Evolutionary conservation across 2,329 filamentous ascomycete species (phyloP).

Genomic region (Cercospora zeae-maydis): DNA sequence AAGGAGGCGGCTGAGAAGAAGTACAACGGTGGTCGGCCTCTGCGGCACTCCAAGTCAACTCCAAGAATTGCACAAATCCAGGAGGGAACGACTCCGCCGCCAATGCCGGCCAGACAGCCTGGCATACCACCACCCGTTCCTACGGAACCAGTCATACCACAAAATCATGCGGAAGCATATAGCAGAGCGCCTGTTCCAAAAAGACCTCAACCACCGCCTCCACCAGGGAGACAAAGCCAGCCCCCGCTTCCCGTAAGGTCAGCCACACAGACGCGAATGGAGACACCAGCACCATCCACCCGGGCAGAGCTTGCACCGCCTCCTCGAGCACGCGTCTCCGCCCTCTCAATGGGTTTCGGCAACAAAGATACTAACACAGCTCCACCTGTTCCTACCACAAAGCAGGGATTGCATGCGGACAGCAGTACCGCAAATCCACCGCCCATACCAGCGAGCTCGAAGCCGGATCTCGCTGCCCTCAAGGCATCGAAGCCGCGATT

Average conservation of each 20-base stretch:
- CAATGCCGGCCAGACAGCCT: constrained; percentile 15
- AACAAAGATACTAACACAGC: constrained; percentile 22
- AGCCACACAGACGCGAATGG: neutral
- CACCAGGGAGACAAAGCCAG: constrained; percentile 29
- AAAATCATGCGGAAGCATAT: neutral
- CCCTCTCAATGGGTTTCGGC: constrained; percentile 30
- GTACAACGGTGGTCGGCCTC: constrained; percentile 22
- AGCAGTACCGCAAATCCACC: constrained; percentile 39
- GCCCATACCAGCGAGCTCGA: constrained; percentile 53
- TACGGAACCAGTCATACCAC: neutral
- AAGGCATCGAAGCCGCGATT: constrained; percentile 50
- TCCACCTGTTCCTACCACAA: constrained; percentile 12
- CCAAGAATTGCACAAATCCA: constrained; percentile 25
- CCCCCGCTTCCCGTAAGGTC: constrained; percentile 9
- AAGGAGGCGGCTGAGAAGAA: constrained; percentile 35
- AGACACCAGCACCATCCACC: constrained; percentile 7
- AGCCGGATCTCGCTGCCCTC: constrained; percentile 57
- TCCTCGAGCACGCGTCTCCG: constrained; percentile 28
- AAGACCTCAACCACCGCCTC: constrained; percentile 15
- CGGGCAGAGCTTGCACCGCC: constrained; percentile 22
- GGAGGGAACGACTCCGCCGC: constrained; percentile 30
- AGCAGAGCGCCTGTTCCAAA: neutral
- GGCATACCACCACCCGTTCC: constrained; percentile 15
- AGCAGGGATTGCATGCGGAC: constrained; percentile 12
- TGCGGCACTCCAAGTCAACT: constrained; percentile 25